Percentiles rank a stretch among this genome's conserved stretches.
phyloP scores from a whole-genome alignment of 192 early-diverging fungal genomes.

The Funneliformis geosporum region DNA sequence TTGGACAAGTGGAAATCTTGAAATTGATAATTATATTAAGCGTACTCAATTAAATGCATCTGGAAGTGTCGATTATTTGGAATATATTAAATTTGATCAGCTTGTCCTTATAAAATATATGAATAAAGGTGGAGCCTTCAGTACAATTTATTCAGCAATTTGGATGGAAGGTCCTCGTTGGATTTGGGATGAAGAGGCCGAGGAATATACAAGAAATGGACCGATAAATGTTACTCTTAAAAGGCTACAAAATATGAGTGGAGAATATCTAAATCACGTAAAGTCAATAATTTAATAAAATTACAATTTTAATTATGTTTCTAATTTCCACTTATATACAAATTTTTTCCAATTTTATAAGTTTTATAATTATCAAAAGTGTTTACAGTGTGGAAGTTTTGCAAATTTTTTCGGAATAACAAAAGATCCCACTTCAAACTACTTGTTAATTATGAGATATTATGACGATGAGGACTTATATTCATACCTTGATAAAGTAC shows the following conservation, averaged over 20 bases:
- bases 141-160: background rate
- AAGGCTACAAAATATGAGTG: no score
- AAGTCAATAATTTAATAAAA: background rate
- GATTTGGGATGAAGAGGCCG: constrained; percentile 11
- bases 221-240: no score
- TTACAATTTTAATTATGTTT: background rate
- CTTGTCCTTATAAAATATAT: no score
- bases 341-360: background rate
- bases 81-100: no score
- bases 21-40: no score
- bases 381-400: background rate
- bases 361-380: background rate
- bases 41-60: no score
- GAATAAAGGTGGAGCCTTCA: background rate
- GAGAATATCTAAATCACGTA: background rate
- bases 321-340: background rate
- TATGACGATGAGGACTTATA: background rate
- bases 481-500: background rate
- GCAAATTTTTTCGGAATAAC: no score
- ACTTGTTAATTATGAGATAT: background rate
- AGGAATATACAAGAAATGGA: background rate
- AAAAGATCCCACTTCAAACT: background rate
- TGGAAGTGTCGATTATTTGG: no score
- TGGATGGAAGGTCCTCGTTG: constrained; percentile 19
- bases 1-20: no score